Base-by-base conservation (phyloP, 2,329 filamentous ascomycete species). In the Hypomyces rosellus region DNA sequence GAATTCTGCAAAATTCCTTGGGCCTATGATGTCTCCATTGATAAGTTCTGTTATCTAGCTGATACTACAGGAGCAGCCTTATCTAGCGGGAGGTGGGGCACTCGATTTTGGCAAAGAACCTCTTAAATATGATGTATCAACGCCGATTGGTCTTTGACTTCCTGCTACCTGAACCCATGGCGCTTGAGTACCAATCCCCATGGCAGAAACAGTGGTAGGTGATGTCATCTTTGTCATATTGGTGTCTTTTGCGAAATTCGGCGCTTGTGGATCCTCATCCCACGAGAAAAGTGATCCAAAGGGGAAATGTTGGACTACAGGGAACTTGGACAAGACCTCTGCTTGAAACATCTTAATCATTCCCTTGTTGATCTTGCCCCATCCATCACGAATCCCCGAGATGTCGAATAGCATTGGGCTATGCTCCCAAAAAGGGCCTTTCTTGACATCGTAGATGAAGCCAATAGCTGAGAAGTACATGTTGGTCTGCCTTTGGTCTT, bases 271-370 rank as follows among this genome's bases (percentile, higher is more conserved):
- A 62, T 90, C 85, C 43, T 66, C 69, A 2, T 88, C 82, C 85
- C 86, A 92, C 36, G 78, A 81, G 63, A 92, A 89, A n/a, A 93
- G 71, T 5, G 84, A 86, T 22, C 88, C 88, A 58, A 93, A 92
- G 3, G 78, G 81, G 58, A 93, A 97, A 69, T 99, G 93, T 69
- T 99, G 93, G n/a, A 99, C 89, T 3, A 99, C 93, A 3, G 93
- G 93, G 63, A 96, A 96, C 68, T 99, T 99, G 37, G 88, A 89
- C 13, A 99, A 75, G 3, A 99, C 93, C 72, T 99, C 93, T 15
- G 89, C 93, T 58, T 95, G 90, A 72, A 92, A 99, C 93, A 99
- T 99, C 70, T 97, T 99, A 62, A 99, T 82, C 93, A 99, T 97
- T 46, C 93, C 93, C 84, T 91, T 91, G 70, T 99, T 97, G 63